These are phyloP conservation scores for Kodamaea fukazawae DNA, from an alignment of 805 yeast genomes.

Conservation along the genomic window DNA sequence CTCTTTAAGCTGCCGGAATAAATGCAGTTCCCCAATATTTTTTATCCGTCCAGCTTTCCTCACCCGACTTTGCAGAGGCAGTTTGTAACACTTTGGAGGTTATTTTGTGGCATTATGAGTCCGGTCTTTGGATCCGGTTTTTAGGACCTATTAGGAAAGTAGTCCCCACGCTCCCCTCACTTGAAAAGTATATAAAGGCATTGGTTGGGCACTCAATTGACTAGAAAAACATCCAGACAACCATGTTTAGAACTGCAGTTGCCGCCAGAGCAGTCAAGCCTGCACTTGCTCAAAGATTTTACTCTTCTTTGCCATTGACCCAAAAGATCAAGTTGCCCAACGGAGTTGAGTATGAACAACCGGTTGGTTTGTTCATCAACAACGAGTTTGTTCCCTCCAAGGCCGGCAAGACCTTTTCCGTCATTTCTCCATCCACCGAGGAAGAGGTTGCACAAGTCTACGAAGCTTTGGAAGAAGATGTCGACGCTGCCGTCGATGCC, in stretches of 20 bases:
- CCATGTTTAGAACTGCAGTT: conserved; percentile 4
- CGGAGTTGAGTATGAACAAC: conserved; percentile 71
- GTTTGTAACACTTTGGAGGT: too few relatives aligned
- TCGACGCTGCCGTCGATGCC: conserved; percentile 81
- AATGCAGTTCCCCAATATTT: too few relatives aligned
- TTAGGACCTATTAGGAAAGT: not conserved
- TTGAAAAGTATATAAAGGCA: conserved; percentile 4
- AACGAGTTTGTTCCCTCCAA: conserved; percentile 69
- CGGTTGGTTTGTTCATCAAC: conserved; percentile 86
- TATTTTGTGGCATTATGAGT: too few relatives aligned
- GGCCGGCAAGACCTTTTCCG: conserved; percentile 58
- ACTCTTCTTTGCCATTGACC: conserved; percentile 28
- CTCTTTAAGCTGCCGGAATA: too few relatives aligned
- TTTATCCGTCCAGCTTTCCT: too few relatives aligned
- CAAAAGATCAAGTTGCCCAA: conserved; percentile 61
- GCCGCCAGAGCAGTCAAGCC: not conserved
- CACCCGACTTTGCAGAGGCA: too few relatives aligned
- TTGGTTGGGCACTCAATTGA: not conserved
- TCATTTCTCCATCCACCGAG: conserved; percentile 67
- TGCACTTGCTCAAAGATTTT: not conserved
- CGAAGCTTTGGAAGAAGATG: conserved; percentile 76
- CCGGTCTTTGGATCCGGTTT: too few relatives aligned
- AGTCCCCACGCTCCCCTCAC: conserved; percentile 6
- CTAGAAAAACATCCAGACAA: not conserved
- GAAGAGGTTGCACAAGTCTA: conserved; percentile 65